Conservation (phyloP, 805 yeast species). For the Barnettozyma botsteinii region DNA sequence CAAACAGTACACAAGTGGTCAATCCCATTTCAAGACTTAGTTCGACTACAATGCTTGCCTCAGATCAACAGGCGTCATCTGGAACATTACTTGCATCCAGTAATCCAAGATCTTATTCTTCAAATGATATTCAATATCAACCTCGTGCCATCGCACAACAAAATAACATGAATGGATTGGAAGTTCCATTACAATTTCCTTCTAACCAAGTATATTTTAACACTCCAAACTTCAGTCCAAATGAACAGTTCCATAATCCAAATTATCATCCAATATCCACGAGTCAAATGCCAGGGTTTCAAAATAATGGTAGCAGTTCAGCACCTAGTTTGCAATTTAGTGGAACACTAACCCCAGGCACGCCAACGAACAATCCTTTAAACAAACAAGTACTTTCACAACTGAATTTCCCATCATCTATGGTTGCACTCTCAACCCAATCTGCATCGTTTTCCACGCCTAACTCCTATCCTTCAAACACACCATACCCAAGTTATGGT, state of each 20-base stretch:
- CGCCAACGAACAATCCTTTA: not conserved
- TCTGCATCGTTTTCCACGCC: constrained; percentile 3
- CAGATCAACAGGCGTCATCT: not conserved
- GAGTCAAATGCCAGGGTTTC: not conserved
- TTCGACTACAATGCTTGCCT: not conserved
- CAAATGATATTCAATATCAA: not conserved
- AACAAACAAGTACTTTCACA: constrained; percentile 11
- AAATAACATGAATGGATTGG: not conserved
- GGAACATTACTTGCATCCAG: not conserved
- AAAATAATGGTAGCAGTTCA: not conserved
- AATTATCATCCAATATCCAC: constrained; percentile 4
- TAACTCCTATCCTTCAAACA: not conserved
- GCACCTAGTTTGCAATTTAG: not conserved
- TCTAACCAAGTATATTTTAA: constrained; percentile 4
- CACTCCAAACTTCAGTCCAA: not conserved
- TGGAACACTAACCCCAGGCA: not conserved
- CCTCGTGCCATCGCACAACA: constrained; percentile 3
- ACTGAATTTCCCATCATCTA: constrained; percentile 9
- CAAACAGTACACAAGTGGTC: not conserved
- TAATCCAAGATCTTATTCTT: not conserved
- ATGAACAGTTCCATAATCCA: constrained; percentile 2
- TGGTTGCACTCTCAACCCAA: not conserved
- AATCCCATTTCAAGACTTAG: not conserved
- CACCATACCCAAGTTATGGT: not conserved
- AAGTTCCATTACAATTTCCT: constrained; percentile 6